phyloP scores from a whole-genome alignment of 139 green algal genomes.

The Bryopsis sp. region DNA sequence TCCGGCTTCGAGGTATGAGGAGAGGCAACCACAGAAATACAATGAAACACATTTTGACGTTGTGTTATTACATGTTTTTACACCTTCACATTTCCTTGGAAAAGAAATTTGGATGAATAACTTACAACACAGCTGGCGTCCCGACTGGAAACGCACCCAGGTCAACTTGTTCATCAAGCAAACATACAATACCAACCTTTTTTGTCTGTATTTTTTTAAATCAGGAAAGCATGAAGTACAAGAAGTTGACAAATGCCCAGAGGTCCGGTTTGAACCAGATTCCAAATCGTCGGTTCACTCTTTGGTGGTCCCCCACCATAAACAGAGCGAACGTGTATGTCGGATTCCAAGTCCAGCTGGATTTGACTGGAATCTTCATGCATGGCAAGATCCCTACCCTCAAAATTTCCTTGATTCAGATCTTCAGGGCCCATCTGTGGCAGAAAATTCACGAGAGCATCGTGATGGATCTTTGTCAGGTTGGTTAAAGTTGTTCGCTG shows the following conservation, averaged over 20 bases:
- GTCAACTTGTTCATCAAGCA: no score
- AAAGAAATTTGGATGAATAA: no score
- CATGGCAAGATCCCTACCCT: slow-evolving; percentile 98
- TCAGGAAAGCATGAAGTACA: slow-evolving; percentile 99
- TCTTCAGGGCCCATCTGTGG: slow-evolving; percentile 98
- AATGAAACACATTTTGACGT: no score
- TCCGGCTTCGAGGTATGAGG: no score
- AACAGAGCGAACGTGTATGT: slow-evolving; percentile 99
- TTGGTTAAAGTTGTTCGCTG: background rate
- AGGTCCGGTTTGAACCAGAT: slow-evolving; percentile 97
- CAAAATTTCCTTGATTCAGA: slow-evolving; percentile 99
- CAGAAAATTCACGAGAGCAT: slow-evolving; percentile 99
- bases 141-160: no score
- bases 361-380: slow-evolving; percentile 99
- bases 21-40: no score
- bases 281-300: slow-evolving; percentile 97
- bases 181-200: no score
- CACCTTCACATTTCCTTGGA: no score
- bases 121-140: no score
- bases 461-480: slow-evolving; percentile 64
- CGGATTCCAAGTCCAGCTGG: slow-evolving; percentile 97
- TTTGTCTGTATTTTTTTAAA: slow-evolving; percentile 66
- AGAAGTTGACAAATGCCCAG: slow-evolving; percentile 99
- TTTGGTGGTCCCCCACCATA: slow-evolving; percentile 99
- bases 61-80: no score